Evolutionary conservation across 768 basidiomycete genomes (phyloP), one percentile per base, ranked within the genome.

Genomic region (Kwoniella dendrophila): DNA sequence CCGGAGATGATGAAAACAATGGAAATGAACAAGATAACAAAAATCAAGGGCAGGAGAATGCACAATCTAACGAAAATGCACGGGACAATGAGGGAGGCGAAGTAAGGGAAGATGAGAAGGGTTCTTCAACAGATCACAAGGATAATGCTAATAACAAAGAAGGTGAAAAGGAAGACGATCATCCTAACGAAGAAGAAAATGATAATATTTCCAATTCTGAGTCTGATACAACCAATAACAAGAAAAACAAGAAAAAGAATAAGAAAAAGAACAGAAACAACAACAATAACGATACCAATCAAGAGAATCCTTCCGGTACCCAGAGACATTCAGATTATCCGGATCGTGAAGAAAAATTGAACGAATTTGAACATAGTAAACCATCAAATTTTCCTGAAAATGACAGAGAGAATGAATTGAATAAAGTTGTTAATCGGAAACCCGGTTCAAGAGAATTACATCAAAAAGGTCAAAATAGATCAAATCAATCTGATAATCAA

Each of bases 331-430:
- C 54, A 18, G 16, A 41, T 7, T 44, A 43, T 11, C 11, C 36
- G 2, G 54, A 56, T n/a, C 24, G 55, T 1, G 49, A 51, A 32
- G 29, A 32, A 0, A 51, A 51, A 36, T 30, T 51, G 2, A 41
- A 26, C 11, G 44, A 56, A 20, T 56, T 56, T 22, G 55, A 56
- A 22, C 55, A 44, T 34, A 30, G 43, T 30, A 56, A 56, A 34
- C 55, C 55, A 1, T 32, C 55, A 22, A 33, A 44, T n/a, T 56
- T 56, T 32, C 55, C 55, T 12, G 55, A 56, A 12, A 34, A 56
- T 27, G 36, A 56, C 16, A 27, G 55, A 32, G 43, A 56, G 27
- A 22, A 56, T 20, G 55, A 56, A 11, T 22, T 56, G 30, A 29
- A 47, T 7, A 45, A 44, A 34, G 55, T 56, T 6, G 55, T 56